A percentile compares a stretch with the other conserved stretches of the same genome.
Conservation (phyloP, 768 basidiomycete genomes). For the Psilocybe azurescens region DNA sequence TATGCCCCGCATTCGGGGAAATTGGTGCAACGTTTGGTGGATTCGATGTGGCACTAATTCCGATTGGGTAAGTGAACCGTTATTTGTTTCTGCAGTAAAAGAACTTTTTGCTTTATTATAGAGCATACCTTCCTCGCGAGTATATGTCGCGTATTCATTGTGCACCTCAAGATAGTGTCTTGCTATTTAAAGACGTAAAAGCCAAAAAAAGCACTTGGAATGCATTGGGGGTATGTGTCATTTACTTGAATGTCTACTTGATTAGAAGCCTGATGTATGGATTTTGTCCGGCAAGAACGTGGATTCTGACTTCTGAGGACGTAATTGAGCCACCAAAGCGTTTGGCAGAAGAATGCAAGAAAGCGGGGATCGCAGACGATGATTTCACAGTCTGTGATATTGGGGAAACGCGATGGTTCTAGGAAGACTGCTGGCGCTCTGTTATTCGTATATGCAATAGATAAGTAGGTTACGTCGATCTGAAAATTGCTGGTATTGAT, state of each 20-base stretch:
- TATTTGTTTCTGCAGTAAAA: too few relatives aligned
- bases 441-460: too few relatives aligned
- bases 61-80: conserved; percentile 54
- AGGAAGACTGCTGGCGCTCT: background rate
- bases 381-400: conserved; percentile 63
- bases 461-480: too few relatives aligned
- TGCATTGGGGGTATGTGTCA: conserved; percentile 68
- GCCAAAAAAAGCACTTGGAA: conserved; percentile 65
- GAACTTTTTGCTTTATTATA: conserved; percentile 26
- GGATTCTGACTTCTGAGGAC: conserved; percentile 58
- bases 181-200: conserved; percentile 65
- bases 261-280: background rate
- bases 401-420: conserved; percentile 58
- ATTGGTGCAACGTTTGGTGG: conserved; percentile 67
- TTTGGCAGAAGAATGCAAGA: conserved; percentile 56
- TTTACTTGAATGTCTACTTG: background rate
- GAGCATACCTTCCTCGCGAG: conserved; percentile 62
- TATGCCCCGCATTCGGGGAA: conserved; percentile 76
- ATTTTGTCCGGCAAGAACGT: conserved; percentile 42
- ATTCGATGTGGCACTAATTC: conserved; percentile 74
- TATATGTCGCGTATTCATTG: conserved; percentile 68
- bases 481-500: too few relatives aligned
- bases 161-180: conserved; percentile 70
- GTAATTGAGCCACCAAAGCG: conserved; percentile 63
- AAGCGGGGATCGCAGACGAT: conserved; percentile 54